These are phyloP conservation scores for Auriscalpium orientale DNA, from an alignment of 768 basidiomycete species.

Conservation along the genomic window DNA sequence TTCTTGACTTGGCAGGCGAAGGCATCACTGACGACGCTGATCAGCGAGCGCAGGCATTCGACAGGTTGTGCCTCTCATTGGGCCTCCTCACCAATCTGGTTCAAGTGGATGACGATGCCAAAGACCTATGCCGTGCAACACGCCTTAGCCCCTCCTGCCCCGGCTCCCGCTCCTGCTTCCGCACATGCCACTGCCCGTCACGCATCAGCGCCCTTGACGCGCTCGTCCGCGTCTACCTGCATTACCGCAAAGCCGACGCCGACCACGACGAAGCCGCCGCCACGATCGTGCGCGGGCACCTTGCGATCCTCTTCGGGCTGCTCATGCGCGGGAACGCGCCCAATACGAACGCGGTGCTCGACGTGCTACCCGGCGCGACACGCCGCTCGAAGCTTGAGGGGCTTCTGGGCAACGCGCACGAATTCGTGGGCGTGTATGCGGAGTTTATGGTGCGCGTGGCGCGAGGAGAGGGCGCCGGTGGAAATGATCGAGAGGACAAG, in stretches of 20 bases:
- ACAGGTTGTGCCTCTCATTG: conserved; percentile 66
- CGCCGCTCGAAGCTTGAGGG: conserved; percentile 22
- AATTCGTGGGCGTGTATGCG: conserved; percentile 36
- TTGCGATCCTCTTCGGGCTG: conserved; percentile 64
- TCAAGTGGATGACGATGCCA: conserved; percentile 46
- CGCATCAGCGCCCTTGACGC: conserved; percentile 41
- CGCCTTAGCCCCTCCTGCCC: conserved; percentile 51
- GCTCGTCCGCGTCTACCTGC: conserved; percentile 41
- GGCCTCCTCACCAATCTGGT: conserved; percentile 73
- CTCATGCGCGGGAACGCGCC: conserved; percentile 28
- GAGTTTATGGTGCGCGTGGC: conserved; percentile 25
- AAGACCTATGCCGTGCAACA: conserved; percentile 36
- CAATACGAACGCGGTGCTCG: conserved; percentile 28
- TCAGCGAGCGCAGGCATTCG: conserved; percentile 40
- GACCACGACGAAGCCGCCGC: conserved; percentile 22
- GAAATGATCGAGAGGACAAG: conserved; percentile 7
- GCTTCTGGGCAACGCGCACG: conserved; percentile 29
- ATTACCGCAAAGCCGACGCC: conserved; percentile 24
- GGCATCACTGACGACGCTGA: conserved; percentile 18
- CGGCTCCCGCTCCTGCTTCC: conserved; percentile 42
- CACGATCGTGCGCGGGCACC: conserved; percentile 59
- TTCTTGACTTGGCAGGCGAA: conserved; percentile 8
- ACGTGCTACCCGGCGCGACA: conserved; percentile 29
- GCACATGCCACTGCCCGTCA: conserved; percentile 44
- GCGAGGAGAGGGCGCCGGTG: conserved; percentile 4